Evolutionary conservation across 176 grass and related monocot species (phyloP), one percentile per base, ranked within the genome.

Genomic region (Musa troglodytarum): DNA sequence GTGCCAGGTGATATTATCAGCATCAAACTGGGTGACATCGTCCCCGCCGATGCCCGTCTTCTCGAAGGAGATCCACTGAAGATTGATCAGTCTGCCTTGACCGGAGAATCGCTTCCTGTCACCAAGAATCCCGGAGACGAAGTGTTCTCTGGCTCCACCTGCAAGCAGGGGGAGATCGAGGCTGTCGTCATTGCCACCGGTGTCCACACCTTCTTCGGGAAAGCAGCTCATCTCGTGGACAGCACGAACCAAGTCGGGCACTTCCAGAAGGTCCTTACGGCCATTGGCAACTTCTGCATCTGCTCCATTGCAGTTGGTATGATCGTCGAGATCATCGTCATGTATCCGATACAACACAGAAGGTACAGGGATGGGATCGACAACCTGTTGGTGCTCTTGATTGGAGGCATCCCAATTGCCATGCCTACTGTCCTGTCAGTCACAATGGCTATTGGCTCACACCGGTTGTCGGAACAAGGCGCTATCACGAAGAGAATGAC

Each of bases 401-500:
- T 99, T 11, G 96, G 96, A 1, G 96, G 96, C 21, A 99, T 99
- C 62, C 96, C 96, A 2, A 99, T 99, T 79, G 96, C 96, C 1
- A 99, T 99, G 96, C 96, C 96, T 29, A 99, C 96, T 1, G 96
- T 99, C 53, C 82, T 99, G 0, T 99, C 96, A 0, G 96, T 99
- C 6, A 99, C 96, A 15, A 99, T 99, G 96, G 96, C 96, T 11
- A 99, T 99, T 23, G 96, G 96, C 3, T 94, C 91, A 20, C 95
- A 92, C 28, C 78, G 95, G 3, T 66, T 94, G 0, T 81, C 91
- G 0, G 63, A 79, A 28, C 91, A 94, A 69, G 96, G 96, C 11
- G 96, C 96, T 22, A 99, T 99, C 80, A 95, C 96, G 8, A 99
- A 99, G 81, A 83, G 96, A 49, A 99, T 99, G 96, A 99, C 96